Conservation (phyloP, 306 rosid species). For the Ziziphus jujuba region DNA sequence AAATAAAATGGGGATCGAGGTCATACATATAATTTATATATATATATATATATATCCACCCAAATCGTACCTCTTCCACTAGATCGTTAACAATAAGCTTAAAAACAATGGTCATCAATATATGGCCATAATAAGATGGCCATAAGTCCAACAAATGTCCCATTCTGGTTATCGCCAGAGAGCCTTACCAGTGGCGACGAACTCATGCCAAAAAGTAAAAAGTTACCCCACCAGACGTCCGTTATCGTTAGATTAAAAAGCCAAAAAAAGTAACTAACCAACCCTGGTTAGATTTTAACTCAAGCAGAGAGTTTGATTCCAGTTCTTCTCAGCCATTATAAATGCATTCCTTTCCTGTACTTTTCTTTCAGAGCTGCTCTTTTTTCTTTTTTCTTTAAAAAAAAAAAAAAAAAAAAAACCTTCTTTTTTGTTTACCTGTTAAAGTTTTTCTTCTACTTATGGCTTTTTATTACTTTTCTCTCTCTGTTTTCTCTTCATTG, state of each 20-base stretch:
- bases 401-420: no score
- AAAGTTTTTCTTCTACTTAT: no score
- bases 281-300: constrained; percentile 19
- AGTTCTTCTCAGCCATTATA: constrained; percentile 16
- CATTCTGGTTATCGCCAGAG: no score
- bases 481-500: no score
- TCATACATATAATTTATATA: no score
- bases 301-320: constrained; percentile 8
- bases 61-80: no score
- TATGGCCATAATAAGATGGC: constrained; percentile 15
- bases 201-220: no score
- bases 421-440: no score
- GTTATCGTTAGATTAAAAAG: constrained; percentile 25
- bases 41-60: no score
- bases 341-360: constrained; percentile 12
- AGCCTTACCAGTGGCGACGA: constrained; percentile 22
- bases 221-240: constrained; percentile 7
- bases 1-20: no score
- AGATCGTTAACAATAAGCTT: neutral
- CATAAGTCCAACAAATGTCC: constrained; percentile 40
- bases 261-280: constrained; percentile 2
- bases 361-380: neutral
- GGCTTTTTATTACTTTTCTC: no score
- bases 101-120: constrained; percentile 14
- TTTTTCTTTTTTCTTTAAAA: no score